Base-by-base conservation (phyloP, 345 rosid species). In the Citrus maxima region DNA sequence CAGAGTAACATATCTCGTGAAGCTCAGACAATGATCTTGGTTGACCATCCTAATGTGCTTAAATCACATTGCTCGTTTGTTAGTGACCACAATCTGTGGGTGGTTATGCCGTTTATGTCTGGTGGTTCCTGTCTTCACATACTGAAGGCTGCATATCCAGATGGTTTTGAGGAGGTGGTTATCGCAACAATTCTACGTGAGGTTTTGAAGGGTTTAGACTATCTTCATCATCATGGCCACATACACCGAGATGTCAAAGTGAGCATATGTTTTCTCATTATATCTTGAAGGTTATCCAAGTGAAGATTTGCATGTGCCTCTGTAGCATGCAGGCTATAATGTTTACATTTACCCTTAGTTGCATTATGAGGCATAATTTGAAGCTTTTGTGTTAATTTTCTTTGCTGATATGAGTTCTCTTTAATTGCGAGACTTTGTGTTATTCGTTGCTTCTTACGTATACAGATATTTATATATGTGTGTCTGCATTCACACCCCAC, bases 51-150 rank as follows among this genome's bases (percentile, higher is more conserved):
- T 35, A 96, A 94, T 85, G 92, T 96, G 73, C 93, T 96, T 82
- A 91, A 89, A 82, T 94, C 99, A 10, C 93, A 91, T 79, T 96
- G 99, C 80, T 96, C 98, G 19, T 96, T 96, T 74, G 99, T 94
- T 72, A 90, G 82, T 66, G 98, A 91, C 71, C 99, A 96, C 74
- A 96, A 88, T 81, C 70, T 96, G 78, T 96, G 99, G 99, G 94
- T 96, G 58, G 92, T 94, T 64, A 96, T 96, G 99, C 98, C 99
- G 28, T 96, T 82, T 85, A 96, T 96, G 98, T 81, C 99, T 64
- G 99, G 99, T 46, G 99, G 99, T 25, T 96, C 99, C 74, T 96
- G 97, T 81, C 98, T 94, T 79, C 99, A 96, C 82, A 94, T 96
- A 56, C 74, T 96, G 78, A 96, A 96, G 88, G 99, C 99, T 73